These are phyloP conservation scores for Aotearoamyces nothofagi DNA, from an alignment of 2,329 filamentous ascomycete species.

Conservation along the genomic window DNA sequence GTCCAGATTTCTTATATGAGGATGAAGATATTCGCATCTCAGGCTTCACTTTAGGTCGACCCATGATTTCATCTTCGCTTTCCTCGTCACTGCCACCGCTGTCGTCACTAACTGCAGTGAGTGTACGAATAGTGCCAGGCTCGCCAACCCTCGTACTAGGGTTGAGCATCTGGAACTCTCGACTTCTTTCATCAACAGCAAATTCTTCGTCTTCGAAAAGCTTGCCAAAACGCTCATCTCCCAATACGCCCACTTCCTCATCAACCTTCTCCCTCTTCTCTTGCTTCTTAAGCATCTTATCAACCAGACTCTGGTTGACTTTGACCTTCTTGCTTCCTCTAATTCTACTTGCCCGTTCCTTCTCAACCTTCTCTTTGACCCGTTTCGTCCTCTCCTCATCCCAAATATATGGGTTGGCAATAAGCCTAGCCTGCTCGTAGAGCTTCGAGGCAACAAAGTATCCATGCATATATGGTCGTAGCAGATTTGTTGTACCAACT, in stretches of 20 bases:
- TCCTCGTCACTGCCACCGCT: constrained; percentile 28
- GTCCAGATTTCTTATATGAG: constrained; percentile 43
- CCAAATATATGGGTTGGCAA: constrained; percentile 86
- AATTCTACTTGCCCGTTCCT: constrained; percentile 90
- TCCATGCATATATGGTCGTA: constrained; percentile 97
- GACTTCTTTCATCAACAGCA: constrained; percentile 73
- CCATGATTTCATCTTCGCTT: constrained; percentile 21
- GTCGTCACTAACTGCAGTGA: constrained; percentile 20
- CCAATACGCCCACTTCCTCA: constrained; percentile 50
- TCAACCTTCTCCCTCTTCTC: constrained; percentile 44
- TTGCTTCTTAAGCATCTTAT: constrained; percentile 54
- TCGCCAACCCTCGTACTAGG: constrained; percentile 52
- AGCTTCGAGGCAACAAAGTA: constrained; percentile 93
- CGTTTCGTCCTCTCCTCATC: constrained; percentile 85
- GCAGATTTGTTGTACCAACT: constrained; percentile 74
- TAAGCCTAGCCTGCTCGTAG: constrained; percentile 87
- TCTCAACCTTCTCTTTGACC: constrained; percentile 89
- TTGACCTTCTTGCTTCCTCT: constrained; percentile 94
- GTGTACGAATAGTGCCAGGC: constrained; percentile 21
- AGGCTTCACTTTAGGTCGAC: constrained; percentile 17
- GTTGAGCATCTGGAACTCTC: constrained; percentile 80
- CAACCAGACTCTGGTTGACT: constrained; percentile 74
- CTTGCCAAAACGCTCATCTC: constrained; percentile 73
- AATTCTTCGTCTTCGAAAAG: constrained; percentile 93
- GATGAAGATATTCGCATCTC: constrained; percentile 56